Conservation (phyloP, 257 asterid species). For the Dorcoceras hygrometricum region DNA sequence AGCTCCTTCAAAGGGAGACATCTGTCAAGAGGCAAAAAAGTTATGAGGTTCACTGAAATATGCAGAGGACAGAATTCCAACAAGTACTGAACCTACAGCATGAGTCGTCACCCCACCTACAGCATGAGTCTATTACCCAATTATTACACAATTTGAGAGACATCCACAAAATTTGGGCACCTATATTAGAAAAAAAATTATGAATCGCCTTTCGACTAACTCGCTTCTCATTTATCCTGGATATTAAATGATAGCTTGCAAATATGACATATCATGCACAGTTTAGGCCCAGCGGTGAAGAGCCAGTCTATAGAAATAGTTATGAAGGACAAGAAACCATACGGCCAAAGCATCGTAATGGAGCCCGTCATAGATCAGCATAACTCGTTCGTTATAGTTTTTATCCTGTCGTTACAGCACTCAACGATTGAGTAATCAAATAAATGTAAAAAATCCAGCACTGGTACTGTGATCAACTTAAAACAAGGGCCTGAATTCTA, state of each 20-base stretch:
- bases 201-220: background rate
- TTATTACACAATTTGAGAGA: background rate
- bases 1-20: constrained; percentile 82
- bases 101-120: background rate
- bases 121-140: background rate
- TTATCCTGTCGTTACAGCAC: constrained; percentile 47
- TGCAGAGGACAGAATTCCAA: background rate
- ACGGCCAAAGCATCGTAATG: constrained; percentile 97
- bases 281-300: background rate
- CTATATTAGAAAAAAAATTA: background rate
- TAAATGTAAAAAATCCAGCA: background rate
- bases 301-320: background rate
- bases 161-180: background rate
- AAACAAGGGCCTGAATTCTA: constrained; percentile 22
- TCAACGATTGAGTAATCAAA: constrained; percentile 23
- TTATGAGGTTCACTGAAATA: background rate
- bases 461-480: background rate
- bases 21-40: constrained; percentile 36
- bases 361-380: constrained; percentile 95
- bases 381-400: constrained; percentile 72
- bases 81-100: background rate
- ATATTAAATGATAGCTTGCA: background rate
- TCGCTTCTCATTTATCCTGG: background rate
- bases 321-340: constrained; percentile 34
- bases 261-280: background rate